Evolutionary conservation across 1,139 yeast species (phyloP).

Genomic region (Protomyces macrosporus): DNA sequence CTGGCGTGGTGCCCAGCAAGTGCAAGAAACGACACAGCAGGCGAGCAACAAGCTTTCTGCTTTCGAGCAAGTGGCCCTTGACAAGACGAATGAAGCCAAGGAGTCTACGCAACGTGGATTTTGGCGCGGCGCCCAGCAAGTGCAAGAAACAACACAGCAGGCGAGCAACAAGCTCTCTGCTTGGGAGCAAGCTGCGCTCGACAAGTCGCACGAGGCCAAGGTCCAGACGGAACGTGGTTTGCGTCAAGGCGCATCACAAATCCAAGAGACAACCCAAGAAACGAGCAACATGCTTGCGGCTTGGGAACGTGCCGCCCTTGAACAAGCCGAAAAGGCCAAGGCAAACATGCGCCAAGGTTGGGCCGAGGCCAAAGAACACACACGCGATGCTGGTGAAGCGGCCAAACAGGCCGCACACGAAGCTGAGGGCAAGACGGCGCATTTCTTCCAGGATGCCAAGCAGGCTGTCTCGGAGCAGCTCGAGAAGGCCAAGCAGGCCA

Average conservation of each 20-base stretch:
- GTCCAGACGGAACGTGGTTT: not conserved
- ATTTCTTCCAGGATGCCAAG: not conserved
- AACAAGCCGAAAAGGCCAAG: constrained; percentile 6
- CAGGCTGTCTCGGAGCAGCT: constrained; percentile 2
- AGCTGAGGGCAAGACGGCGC: not conserved
- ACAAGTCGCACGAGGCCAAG: not conserved
- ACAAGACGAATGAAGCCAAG: constrained; percentile 6
- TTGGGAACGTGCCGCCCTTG: not conserved
- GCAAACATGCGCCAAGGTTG: not conserved
- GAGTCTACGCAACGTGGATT: not conserved
- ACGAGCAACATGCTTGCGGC: constrained; percentile 3
- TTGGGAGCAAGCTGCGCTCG: constrained; percentile 2
- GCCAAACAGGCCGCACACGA: not conserved
- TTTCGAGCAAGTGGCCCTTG: not conserved
- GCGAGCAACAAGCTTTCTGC: not conserved
- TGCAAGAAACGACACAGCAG: not conserved
- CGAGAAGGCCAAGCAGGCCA: not conserved
- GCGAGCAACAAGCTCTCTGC: not conserved
- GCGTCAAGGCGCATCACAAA: not conserved
- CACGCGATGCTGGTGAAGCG: not conserved
- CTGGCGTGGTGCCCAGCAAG: not conserved
- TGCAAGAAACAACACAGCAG: not conserved
- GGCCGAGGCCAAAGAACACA: not conserved
- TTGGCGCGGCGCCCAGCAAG: not conserved
- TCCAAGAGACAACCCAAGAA: constrained; percentile 2